Base-by-base conservation (phyloP, 108 stramenopile genomes). In the Cyclotella baltica region DNA sequence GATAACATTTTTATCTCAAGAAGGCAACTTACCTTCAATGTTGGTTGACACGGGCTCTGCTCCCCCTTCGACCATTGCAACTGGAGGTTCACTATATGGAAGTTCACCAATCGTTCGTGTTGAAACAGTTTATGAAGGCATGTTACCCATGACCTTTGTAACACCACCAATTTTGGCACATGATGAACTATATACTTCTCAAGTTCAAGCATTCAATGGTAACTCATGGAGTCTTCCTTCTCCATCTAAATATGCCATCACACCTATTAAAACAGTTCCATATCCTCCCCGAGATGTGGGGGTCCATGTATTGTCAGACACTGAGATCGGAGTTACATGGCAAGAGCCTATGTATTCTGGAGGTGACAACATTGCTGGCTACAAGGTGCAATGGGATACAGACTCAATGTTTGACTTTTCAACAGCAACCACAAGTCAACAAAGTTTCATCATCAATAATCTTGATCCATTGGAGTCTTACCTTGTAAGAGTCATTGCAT, bases 151-250 rank as follows among this genome's bases (percentile, higher is more conserved):
- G 19, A 72, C n/a, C 19, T 85, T 81, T 50, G 71, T 77, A 25
- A 85, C 79, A 28, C 80, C 84, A 22, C 52, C 75, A 13, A 28
- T 70, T 5, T 76, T 91, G 11, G 62, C 28, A n/a, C 62, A 89
- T 10, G 87, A 88, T 3, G 67, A 73, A 36, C 3, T 53, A 5
- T 88, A 92, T 65, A 76, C 67, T 30, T 78, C 89, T 0, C 66
- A 77, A 55, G 86, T 93, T 15, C 30, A 62, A 16, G 88, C 92
- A 6, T 86, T 86, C 76, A 92, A 92, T 64, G 75, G 67, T 11
- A 25, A 61, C 62, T 43, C 52, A 25, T 86, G 86, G 86, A 72
- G 74, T 33, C 37, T 35, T 29, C 38, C 62, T 23, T 2, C 61
- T 16, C 23, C 34, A 15, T 70, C 81, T 18, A 16, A 61, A 28